Base-by-base conservation (phyloP, 179 eudicot species). In the Gypsophila paniculata region DNA sequence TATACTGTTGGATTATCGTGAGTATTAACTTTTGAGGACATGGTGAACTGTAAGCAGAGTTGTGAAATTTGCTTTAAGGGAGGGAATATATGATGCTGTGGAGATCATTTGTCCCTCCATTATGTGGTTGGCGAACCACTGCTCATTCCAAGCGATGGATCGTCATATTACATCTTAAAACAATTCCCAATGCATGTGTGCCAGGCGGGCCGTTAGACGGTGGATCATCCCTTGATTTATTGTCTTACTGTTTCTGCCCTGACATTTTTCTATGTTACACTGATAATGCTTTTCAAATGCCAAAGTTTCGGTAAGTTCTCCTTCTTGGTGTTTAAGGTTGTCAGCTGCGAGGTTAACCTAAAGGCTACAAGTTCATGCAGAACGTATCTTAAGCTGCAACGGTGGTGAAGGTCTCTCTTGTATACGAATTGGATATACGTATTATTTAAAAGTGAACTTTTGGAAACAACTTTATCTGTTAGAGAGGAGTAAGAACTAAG, bases 171-270 rank as follows among this genome's bases (percentile, higher is more conserved):
- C 73, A 59, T 75, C 77, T 72, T 70, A 46, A 46, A 73, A 70
- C 72, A 61, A 68, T 77, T 68, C 73, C 64, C 70, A 71, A 72
- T 77, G 79, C 85, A 72, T 79, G 44, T 77, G 81, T 75, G 83
- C 78, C 21, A 18, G 78, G 80, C 73, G 53, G 80, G 78, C 75
- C 81, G 68, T 79, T 78, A 79, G 82, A 78, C 74, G 74, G 78
- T 78, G 79, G 72, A 82, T 78, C 80, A 75, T 72, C 70, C 72
- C 65, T 79, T 82, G 82, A 76, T 73, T 76, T 79, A 73, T 73
- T 71, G 75, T 73, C 76, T 73, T 75, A 65, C 58, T 64, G 59
- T 65, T 74, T 78, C 77, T 78, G 77, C 61, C 72, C 68, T 52
- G 49, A 69, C 46, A 53, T 46, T 17, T 63, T 22, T 71, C 51